Percentiles rank a stretch among this genome's conserved stretches.
These are phyloP conservation scores for Candida krabiensis DNA, from an alignment of 805 yeast species.

Conservation along the genomic window DNA sequence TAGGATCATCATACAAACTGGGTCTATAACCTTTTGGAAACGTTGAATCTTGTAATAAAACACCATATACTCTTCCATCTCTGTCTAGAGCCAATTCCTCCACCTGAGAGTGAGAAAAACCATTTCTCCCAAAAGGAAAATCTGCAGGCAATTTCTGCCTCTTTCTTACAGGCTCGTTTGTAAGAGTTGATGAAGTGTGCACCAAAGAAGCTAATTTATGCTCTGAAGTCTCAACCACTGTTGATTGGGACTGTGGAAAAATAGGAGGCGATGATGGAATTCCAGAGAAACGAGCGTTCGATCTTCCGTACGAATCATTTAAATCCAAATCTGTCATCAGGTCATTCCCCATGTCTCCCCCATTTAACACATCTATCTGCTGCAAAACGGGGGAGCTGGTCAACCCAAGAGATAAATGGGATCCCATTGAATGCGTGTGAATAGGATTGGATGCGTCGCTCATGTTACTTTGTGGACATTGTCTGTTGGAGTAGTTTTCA, in stretches of 20 bases:
- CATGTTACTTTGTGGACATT: neutral
- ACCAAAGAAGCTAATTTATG: constrained; percentile 8
- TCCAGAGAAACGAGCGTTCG: constrained; percentile 8
- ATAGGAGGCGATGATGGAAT: constrained; percentile 31
- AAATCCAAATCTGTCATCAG: constrained; percentile 31
- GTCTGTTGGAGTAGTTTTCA: neutral
- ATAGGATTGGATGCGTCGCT: constrained; percentile 4
- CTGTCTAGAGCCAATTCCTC: constrained; percentile 50
- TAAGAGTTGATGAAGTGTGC: constrained; percentile 19
- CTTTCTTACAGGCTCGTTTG: constrained; percentile 25
- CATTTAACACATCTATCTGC: constrained; percentile 3
- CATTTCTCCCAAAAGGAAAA: constrained; percentile 1
- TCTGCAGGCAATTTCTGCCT: constrained; percentile 21
- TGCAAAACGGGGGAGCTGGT: constrained; percentile 35
- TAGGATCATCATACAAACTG: constrained; percentile 34
- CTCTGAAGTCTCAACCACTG: constrained; percentile 14
- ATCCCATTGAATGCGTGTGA: constrained; percentile 1
- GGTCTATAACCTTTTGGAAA: constrained; percentile 31
- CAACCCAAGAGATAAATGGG: constrained; percentile 32
- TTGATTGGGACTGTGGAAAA: constrained; percentile 21
- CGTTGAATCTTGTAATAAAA: constrained; percentile 27
- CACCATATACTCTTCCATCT: constrained; percentile 39
- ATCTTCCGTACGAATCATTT: constrained; percentile 22
- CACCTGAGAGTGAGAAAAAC: constrained; percentile 1
- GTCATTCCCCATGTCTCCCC: constrained; percentile 20